Percentiles rank a stretch among this genome's conserved stretches.
These are phyloP conservation scores for Zymoseptoria tritici DNA, from an alignment of 2,329 filamentous ascomycete species.

Conservation along the genomic window DNA sequence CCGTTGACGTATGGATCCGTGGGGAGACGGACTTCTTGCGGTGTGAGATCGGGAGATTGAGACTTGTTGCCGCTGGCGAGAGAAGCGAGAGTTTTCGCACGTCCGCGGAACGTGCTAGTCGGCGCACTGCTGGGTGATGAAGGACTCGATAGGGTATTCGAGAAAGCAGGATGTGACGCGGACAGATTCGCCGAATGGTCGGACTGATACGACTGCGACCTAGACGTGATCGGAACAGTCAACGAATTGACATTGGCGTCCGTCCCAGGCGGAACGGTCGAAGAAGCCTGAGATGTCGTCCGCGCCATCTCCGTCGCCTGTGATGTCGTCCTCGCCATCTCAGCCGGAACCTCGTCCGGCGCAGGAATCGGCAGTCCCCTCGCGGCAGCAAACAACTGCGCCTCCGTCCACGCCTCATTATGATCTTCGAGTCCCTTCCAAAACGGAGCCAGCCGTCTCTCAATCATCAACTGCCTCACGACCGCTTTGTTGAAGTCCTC, in stretches of 20 bases:
- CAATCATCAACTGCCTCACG: constrained; percentile 92
- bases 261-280: constrained; percentile 29
- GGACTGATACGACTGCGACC: constrained; percentile 72
- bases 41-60: constrained; percentile 59
- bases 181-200: constrained; percentile 56
- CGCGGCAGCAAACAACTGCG: constrained; percentile 87
- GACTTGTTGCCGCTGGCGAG: constrained; percentile 66
- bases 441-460: constrained; percentile 85
- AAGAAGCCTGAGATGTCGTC: constrained; percentile 28
- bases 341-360: constrained; percentile 72
- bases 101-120: constrained; percentile 62
- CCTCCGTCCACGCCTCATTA: constrained; percentile 80
- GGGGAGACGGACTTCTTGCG: constrained; percentile 71
- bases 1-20: constrained; percentile 86
- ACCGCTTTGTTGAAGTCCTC: constrained; percentile 90
- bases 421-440: constrained; percentile 92
- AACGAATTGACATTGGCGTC: constrained; percentile 63
- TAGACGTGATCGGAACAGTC: constrained; percentile 69
- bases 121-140: constrained; percentile 36
- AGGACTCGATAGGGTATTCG: constrained; percentile 36
- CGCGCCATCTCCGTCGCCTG: constrained; percentile 51
- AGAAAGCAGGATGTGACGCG: constrained; percentile 55
- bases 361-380: constrained; percentile 76
- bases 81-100: constrained; percentile 82
- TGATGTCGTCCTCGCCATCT: constrained; percentile 45